Evolutionary conservation across 2,329 filamentous ascomycete genomes (phyloP).

Genomic region (Fragosphaeria purpurea): DNA sequence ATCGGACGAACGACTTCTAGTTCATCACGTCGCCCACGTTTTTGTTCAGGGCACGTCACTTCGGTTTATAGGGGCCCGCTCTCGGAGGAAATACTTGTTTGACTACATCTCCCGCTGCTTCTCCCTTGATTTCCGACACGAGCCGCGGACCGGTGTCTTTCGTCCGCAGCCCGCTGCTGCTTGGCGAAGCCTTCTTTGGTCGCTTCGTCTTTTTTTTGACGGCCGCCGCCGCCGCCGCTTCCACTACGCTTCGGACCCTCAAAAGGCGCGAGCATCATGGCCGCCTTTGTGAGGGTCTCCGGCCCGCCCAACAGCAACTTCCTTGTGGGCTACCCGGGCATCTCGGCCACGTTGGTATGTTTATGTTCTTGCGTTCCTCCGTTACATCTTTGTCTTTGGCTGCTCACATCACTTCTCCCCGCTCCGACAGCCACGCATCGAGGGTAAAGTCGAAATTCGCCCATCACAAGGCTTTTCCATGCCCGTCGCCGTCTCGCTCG

Average conservation of each 20-base stretch:
- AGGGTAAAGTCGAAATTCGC: constrained; percentile 94
- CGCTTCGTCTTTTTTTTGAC: too few relatives aligned
- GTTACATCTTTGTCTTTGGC: neutral
- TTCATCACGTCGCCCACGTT: too few relatives aligned
- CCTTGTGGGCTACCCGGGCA: constrained; percentile 92
- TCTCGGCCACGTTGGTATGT: constrained; percentile 89
- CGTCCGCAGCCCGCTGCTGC: too few relatives aligned
- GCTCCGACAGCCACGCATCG: constrained; percentile 68
- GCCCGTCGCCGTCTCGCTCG: constrained; percentile 81
- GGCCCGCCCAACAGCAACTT: constrained; percentile 96
- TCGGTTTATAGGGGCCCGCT: too few relatives aligned
- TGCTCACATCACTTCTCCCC: neutral
- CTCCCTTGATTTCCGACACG: too few relatives aligned
- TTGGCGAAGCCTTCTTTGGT: too few relatives aligned
- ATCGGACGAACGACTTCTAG: too few relatives aligned
- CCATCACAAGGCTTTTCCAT: constrained; percentile 77
- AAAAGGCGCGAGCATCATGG: constrained; percentile 19
- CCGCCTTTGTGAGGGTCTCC: constrained; percentile 73
- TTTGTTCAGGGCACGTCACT: too few relatives aligned
- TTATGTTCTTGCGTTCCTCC: constrained; percentile 9
- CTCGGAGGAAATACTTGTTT: too few relatives aligned
- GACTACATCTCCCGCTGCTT: too few relatives aligned
- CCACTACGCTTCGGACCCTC: constrained; percentile 5
- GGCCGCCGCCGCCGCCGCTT: neutral
- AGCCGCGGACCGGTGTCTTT: too few relatives aligned